phyloP scores from a whole-genome alignment of 306 rosid species.

The Vigna trinervia region DNA sequence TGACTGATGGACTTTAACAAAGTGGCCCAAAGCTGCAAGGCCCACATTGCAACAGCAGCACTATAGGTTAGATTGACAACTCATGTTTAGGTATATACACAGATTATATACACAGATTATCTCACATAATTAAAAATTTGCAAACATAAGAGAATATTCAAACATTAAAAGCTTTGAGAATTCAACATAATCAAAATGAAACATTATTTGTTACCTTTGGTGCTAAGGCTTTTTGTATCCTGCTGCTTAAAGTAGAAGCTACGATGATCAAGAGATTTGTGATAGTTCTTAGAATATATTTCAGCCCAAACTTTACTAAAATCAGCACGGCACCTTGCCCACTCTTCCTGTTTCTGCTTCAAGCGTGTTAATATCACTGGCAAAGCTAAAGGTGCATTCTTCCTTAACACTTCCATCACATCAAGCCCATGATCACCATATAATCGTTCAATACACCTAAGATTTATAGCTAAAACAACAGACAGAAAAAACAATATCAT shows the following conservation, averaged over 20 bases:
- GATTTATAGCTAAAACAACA: slow-evolving; percentile 72
- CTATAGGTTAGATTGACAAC: background rate
- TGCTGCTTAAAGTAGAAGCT: slow-evolving; percentile 99
- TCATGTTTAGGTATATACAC: background rate
- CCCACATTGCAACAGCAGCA: background rate
- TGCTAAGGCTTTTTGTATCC: slow-evolving; percentile 91
- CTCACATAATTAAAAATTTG: slow-evolving; percentile 12
- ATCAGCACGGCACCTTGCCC: slow-evolving; percentile 96
- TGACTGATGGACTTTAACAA: background rate
- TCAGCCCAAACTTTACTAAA: slow-evolving; percentile 99
- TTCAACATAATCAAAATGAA: slow-evolving; percentile 12
- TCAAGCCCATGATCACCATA: slow-evolving; percentile 99
- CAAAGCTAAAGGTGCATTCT: slow-evolving; percentile 85
- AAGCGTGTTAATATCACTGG: slow-evolving; percentile 92
- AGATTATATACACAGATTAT: background rate
- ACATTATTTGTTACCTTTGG: slow-evolving; percentile 69
- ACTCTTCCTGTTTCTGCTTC: slow-evolving; percentile 99
- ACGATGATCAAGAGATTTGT: slow-evolving; percentile 98
- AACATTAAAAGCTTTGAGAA: slow-evolving; percentile 33
- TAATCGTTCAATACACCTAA: slow-evolving; percentile 92
- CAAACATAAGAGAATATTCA: background rate
- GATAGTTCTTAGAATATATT: slow-evolving; percentile 94
- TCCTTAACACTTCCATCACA: slow-evolving; percentile 90
- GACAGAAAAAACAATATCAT: slow-evolving; percentile 24
- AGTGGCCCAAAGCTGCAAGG: background rate